Base-by-base conservation (phyloP, 148 eudicot species). In the Camellia lanceoleosa region DNA sequence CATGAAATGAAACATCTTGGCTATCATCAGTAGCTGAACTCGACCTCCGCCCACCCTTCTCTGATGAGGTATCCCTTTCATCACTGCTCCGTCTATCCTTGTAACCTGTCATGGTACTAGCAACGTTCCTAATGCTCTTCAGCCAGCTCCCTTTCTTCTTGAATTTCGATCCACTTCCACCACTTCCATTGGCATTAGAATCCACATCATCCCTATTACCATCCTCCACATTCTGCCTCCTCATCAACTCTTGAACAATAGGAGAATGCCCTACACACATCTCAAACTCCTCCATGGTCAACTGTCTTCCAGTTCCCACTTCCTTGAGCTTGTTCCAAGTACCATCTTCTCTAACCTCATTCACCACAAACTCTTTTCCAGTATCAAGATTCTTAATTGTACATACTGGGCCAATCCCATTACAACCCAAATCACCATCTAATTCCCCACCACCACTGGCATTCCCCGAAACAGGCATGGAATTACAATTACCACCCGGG, bases 1-100 rank as follows among this genome's bases (percentile, higher is more conserved):
- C 97, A 83, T 95, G 93, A 83, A 90, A 93, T 0, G 93, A 88
- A 58, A 75, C 86, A 66, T 95, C 97, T 77, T 95, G 97, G 81
- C 99, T 95, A 83, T 93, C 98, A 83, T 95, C 98, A 18, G 98
- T 95, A 3, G 97, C 98, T 3, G 94, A 93, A 79, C 99, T 95
- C 1, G 97, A 95, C 80, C 97, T 92, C 79, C 90, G 82, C 16
- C 95, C 97, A 79, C 97, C 93, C 79, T 87, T 93, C 66, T 92
- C 98, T 2, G 98, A 93, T 0, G 97, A 88, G 16, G 96, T 89
- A 77, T 95, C 99, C 83, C 89, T 90, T 60, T 95, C 97, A 75
- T 93, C 94, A 78, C 94, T 90, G 65, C 93, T 93, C 54, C 94
- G 88, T 75, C 92, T 89, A 75, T 92, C 96, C 80, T 84, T 93